Evolutionary conservation across 2,329 filamentous ascomycete genomes (phyloP).

Genomic region (Annulohypoxylon truncatum): DNA sequence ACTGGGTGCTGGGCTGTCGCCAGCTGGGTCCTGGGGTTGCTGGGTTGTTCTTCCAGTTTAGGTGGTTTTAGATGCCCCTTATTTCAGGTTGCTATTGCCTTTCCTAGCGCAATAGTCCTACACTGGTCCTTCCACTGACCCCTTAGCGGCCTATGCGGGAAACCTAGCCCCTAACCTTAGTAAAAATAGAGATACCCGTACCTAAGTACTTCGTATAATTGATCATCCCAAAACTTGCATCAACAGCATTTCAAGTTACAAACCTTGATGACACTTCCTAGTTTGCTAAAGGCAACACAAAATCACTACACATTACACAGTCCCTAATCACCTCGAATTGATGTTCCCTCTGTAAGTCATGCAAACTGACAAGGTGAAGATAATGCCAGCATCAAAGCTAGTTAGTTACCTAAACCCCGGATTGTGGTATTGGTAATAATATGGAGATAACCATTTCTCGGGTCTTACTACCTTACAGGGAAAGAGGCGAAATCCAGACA

Average conservation of each 20-base stretch:
- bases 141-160: slow-evolving; percentile 18
- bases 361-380: neutral
- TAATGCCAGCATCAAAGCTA: neutral
- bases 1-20: slow-evolving; percentile 12
- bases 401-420: slow-evolving; percentile 4
- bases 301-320: neutral
- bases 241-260: neutral
- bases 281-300: neutral
- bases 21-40: slow-evolving; percentile 26
- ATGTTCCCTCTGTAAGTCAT: neutral
- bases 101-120: neutral
- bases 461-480: slow-evolving; percentile 35
- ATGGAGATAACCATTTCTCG: slow-evolving; percentile 35
- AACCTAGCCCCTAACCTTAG: slow-evolving; percentile 14
- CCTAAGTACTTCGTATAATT: neutral
- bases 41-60: slow-evolving; percentile 16
- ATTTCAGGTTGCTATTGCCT: slow-evolving; percentile 36
- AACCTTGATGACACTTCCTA: neutral
- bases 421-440: slow-evolving; percentile 30
- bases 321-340: neutral
- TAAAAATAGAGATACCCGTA: slow-evolving; percentile 25
- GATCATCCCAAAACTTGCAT: neutral
- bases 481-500: slow-evolving; percentile 22
- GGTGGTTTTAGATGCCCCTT: slow-evolving; percentile 36
- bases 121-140: slow-evolving; percentile 4